These are phyloP conservation scores for Cetraspora pellucida DNA, from an alignment of 192 early-diverging fungal species.

Conservation along the genomic window DNA sequence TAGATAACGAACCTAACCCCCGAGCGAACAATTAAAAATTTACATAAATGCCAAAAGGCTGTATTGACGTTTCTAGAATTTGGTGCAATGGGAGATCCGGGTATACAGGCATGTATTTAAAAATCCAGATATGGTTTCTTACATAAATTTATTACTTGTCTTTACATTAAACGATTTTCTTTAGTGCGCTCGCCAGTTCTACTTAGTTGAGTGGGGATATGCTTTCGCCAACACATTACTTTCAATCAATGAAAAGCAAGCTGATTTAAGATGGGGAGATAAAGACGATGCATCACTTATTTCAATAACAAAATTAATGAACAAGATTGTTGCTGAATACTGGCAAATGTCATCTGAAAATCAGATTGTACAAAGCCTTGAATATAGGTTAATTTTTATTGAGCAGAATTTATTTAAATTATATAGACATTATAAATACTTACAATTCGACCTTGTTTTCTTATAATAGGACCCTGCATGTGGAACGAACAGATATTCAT, in stretches of 20 bases:
- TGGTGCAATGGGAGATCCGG: constrained; percentile 33
- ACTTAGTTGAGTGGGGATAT: constrained; percentile 46
- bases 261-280: neutral
- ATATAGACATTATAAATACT: neutral
- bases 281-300: neutral
- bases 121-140: neutral
- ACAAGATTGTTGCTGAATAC: constrained; percentile 32
- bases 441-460: neutral
- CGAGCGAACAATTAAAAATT: neutral
- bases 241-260: neutral
- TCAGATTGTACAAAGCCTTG: constrained; percentile 13
- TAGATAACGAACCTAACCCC: constrained; percentile 20
- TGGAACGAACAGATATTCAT: constrained; percentile 35
- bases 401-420: neutral
- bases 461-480: constrained; percentile 28
- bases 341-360: constrained; percentile 37
- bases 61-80: constrained; percentile 32
- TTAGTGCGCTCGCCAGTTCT: constrained; percentile 38
- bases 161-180: neutral
- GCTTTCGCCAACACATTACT: constrained; percentile 17
- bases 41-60: constrained; percentile 32
- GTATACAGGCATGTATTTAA: constrained; percentile 28
- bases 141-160: neutral
- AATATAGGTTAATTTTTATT: neutral
- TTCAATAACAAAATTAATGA: constrained; percentile 27